Evolutionary conservation across 805 yeast genomes (phyloP), one percentile per base, ranked within the genome.

Genomic region (Diddensiella transvaalensis): DNA sequence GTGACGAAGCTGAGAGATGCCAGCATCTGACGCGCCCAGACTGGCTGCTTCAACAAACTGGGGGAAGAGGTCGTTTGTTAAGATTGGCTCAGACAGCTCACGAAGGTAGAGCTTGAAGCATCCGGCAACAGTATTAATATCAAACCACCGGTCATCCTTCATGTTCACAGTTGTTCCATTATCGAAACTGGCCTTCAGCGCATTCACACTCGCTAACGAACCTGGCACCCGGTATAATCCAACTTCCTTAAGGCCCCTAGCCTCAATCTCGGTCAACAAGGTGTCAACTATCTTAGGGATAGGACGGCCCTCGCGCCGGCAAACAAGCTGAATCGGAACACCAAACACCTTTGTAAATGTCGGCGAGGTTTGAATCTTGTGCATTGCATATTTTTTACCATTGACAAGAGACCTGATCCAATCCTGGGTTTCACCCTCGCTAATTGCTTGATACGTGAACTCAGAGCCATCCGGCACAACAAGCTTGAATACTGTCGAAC

Each of bases 221-320:
- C 85, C 85, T 1, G 84, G 80, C 29, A 80, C 73, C 63, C 98
- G 79, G 64, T 91, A 91, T 11, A 91, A 72, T 15, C 98, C 98
- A 46, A 87, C 86, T 62, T 90, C 97, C 56, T 87, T 89, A 23
- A 91, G 64, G 0, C 98, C 96, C 46, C 90, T 78, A n/a, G 73
- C 67, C 64, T 91, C 98, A 54, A 91, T 85, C 56, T 84, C 93
- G 40, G 74, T 74, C 56, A 89, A 73, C 39, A 91, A 67, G 48
- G 75, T 74, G 30, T 75, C 80, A 48, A 90, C 79, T 38, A 90
- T 78, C 3, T 62, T 67, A 1, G 98, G 98, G 26, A 82, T 69
- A 1, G 67, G 52, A 0, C 80, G 67, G 6, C 76, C 69, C 56
- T 88, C 96, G 44, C 96, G 73, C 46, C 73, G 77, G 63, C 96